Percentiles rank a stretch among this genome's conserved stretches.
Conservation (phyloP, 2,329 filamentous ascomycete species). For the Fusarium devonianum region DNA sequence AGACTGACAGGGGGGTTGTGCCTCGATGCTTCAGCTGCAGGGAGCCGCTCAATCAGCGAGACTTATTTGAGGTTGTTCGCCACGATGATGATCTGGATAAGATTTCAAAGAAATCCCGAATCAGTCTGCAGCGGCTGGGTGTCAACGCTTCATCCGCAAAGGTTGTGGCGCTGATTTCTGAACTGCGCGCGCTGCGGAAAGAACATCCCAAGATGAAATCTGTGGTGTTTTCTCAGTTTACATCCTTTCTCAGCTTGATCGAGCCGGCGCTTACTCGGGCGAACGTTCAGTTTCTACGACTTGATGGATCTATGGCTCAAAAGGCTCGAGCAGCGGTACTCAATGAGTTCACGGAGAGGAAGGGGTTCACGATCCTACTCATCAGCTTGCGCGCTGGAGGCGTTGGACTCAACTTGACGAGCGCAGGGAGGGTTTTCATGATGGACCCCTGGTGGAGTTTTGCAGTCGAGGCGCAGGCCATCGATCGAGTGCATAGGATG, state of each 20-base stretch:
- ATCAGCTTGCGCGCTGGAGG: slow-evolving; percentile 89
- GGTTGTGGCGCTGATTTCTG: slow-evolving; percentile 77
- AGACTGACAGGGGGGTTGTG: slow-evolving; percentile 75
- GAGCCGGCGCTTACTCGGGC: slow-evolving; percentile 77
- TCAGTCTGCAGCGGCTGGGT: slow-evolving; percentile 67
- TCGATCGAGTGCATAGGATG: slow-evolving; percentile 97
- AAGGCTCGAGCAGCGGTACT: slow-evolving; percentile 83
- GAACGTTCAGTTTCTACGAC: slow-evolving; percentile 80
- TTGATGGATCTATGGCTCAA: slow-evolving; percentile 91
- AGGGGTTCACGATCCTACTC: slow-evolving; percentile 76
- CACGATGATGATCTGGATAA: slow-evolving; percentile 69
- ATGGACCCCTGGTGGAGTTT: slow-evolving; percentile 99
- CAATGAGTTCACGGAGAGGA: slow-evolving; percentile 67
- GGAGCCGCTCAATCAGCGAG: slow-evolving; percentile 78
- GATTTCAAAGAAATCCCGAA: slow-evolving; percentile 55
- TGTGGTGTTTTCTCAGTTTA: slow-evolving; percentile 97
- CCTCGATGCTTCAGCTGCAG: slow-evolving; percentile 93
- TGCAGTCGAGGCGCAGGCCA: slow-evolving; percentile 94
- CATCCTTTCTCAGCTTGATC: slow-evolving; percentile 91
- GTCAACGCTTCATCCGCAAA: slow-evolving; percentile 83
- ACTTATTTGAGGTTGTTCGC: slow-evolving; percentile 91
- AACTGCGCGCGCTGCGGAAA: slow-evolving; percentile 73
- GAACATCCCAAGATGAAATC: slow-evolving; percentile 78
- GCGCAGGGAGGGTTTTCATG: slow-evolving; percentile 91
- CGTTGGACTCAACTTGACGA: slow-evolving; percentile 91